phyloP scores from a whole-genome alignment of 345 rosid species.

The sweet orange (Citrus sinensis) region DVS_A1.0 CM039164.1:19077001-19077500 shows the following conservation, averaged over 20 bases:
- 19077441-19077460: not conserved
- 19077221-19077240: constrained; percentile 52
- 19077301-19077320: not conserved
- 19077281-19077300: not conserved
- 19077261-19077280: not conserved
- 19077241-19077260: not conserved
- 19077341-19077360: constrained; percentile 74
- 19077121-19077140: constrained; percentile 14
- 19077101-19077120: not conserved
- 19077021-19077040: not conserved
- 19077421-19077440: not conserved
- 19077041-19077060: not conserved
- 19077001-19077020: not conserved
- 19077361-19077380: constrained; percentile 74
- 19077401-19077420: constrained; percentile 35
- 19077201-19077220: constrained; percentile 73
- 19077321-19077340: constrained; percentile 47
- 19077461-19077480: not conserved
- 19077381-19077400: constrained; percentile 61
- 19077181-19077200: constrained; percentile 87
- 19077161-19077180: constrained; percentile 49
- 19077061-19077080: not conserved
- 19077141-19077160: constrained; percentile 79
- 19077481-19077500: not conserved
- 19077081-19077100: no score